Evolutionary conservation across 2,329 filamentous ascomycete species (phyloP).

Genomic region (Calonectria multiphialidica): DNA sequence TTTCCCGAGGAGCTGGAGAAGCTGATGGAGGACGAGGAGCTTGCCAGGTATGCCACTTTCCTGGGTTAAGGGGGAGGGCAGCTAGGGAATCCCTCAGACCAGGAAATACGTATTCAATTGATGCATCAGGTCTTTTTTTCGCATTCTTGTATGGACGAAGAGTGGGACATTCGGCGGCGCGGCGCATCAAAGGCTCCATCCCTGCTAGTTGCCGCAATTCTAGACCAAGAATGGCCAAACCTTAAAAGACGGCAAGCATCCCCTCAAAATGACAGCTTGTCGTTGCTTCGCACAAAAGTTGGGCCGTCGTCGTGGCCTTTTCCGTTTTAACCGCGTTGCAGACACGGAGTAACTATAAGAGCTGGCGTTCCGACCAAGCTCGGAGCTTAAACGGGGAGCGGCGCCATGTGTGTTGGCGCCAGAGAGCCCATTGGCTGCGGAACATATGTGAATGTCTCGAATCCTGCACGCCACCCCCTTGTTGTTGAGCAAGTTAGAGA

Average conservation of each 20-base stretch:
- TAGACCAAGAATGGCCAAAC: neutral
- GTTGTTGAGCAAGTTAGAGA: neutral
- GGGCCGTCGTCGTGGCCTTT: neutral
- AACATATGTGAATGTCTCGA: neutral
- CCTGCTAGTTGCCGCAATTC: neutral
- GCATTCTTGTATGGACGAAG: neutral
- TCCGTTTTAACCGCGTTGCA: no score
- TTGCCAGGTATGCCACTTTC: slow-evolving; percentile 37
- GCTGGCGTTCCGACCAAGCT: neutral
- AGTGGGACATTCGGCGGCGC: no score
- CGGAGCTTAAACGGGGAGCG: neutral
- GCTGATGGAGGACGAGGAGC: slow-evolving; percentile 41
- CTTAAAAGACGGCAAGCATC: neutral
- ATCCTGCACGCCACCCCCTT: neutral
- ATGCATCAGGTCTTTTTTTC: neutral
- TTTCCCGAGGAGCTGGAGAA: slow-evolving; percentile 45
- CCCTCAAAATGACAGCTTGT: no score
- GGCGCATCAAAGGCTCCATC: neutral
- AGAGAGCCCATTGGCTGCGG: neutral
- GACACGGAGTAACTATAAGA: no score
- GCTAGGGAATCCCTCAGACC: no score
- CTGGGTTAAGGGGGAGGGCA: neutral
- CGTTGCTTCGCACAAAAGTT: neutral
- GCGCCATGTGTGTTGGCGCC: neutral
- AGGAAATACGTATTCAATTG: neutral